These are phyloP conservation scores for Bruguiera hainesii DNA, from an alignment of 441 rosid species.

Conservation along the genomic window DNA sequence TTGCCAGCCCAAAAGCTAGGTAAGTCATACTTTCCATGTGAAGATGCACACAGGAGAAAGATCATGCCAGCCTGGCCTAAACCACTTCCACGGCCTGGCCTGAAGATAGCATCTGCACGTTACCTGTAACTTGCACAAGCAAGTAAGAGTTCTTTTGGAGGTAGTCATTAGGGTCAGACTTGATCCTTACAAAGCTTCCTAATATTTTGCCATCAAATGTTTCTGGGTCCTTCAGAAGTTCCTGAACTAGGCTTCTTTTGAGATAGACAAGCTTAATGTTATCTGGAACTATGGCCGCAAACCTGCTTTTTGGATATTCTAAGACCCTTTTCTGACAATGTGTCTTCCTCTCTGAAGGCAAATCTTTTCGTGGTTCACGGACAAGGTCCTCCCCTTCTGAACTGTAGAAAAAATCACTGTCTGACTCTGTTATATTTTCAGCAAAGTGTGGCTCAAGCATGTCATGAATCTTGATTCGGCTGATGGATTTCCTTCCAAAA, in stretches of 20 bases:
- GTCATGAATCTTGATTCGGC: constrained; percentile 32
- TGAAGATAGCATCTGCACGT: constrained; percentile 15
- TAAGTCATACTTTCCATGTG: no score
- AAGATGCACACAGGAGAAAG: no score
- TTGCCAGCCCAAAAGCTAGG: no score
- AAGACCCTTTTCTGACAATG: constrained; percentile 18
- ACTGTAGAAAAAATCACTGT: constrained; percentile 30
- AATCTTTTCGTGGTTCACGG: constrained; percentile 14
- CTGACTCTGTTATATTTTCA: constrained; percentile 28
- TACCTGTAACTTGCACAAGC: constrained; percentile 60
- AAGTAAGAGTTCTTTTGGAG: constrained; percentile 44
- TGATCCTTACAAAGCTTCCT: constrained; percentile 60
- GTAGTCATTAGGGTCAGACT: constrained; percentile 43
- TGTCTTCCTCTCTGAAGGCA: constrained; percentile 21
- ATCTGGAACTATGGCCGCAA: constrained; percentile 43
- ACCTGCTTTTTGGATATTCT: constrained; percentile 27
- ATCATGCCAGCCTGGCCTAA: no score
- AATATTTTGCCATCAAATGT: constrained; percentile 41
- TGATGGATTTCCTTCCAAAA: constrained; percentile 44
- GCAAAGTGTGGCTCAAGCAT: constrained; percentile 42
- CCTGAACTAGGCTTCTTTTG: constrained; percentile 48
- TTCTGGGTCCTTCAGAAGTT: constrained; percentile 39
- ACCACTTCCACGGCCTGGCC: no score
- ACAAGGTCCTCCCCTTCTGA: constrained; percentile 42
- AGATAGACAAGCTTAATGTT: constrained; percentile 57